Conservation (phyloP, 352 stramenopile genomes). For the Achlya hypogyna region DNA sequence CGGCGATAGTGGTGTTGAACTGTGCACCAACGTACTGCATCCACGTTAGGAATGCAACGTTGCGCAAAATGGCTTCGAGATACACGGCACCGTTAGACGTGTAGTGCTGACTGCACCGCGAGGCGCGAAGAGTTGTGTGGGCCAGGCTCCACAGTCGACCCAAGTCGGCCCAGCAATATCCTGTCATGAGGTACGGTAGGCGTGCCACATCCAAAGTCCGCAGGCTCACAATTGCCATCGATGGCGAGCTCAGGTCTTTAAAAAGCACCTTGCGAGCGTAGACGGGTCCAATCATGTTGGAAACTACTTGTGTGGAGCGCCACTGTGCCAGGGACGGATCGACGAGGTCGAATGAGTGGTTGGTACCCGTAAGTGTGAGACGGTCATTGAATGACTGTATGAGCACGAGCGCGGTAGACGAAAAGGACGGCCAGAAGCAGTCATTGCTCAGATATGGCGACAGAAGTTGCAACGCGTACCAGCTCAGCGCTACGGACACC, state of each 20-base stretch:
- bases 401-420: not conserved
- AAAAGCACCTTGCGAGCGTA: not conserved
- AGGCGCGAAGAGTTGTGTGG: not conserved
- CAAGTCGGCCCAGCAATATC: constrained; percentile 8
- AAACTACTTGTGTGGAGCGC: not conserved
- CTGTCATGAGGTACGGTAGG: not conserved
- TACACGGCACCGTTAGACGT: constrained; percentile 1
- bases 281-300: not conserved
- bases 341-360: not conserved
- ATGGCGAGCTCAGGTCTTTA: not conserved
- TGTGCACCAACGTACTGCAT: not conserved
- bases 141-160: not conserved
- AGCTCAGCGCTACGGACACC: not conserved
- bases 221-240: not conserved
- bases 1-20: not conserved
- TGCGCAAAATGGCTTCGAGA: constrained; percentile 5
- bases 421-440: not conserved
- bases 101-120: not conserved
- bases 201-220: not conserved
- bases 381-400: not conserved
- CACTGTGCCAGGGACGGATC: not conserved
- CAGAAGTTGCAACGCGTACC: not conserved
- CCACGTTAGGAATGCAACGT: not conserved
- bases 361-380: not conserved
- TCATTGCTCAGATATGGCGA: not conserved